Evolutionary conservation across 192 early-diverging fungal species (phyloP), one percentile per base, ranked within the genome.

Genomic region (Kickxella alabastrina): DNA sequence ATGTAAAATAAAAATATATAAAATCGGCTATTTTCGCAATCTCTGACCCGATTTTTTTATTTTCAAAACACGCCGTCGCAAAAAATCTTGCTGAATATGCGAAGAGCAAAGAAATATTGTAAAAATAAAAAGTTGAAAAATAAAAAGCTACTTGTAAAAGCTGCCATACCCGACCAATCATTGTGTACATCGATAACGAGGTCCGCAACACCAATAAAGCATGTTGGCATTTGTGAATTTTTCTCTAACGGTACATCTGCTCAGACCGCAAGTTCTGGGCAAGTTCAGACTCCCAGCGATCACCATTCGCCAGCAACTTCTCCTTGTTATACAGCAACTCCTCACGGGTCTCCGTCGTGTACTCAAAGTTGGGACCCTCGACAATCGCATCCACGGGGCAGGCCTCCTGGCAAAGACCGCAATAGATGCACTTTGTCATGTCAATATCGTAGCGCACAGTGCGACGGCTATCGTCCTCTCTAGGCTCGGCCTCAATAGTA

Each of bases 401-500:
- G 0, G 92, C 92, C 60, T 94, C 92, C 75, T 95, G 93, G 76
- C 95, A 98, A 75, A 98, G 85, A 45, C 95, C 95, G 72, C 95
- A 98, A 82, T 93, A 95, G 64, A 88, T 88, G 75, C 91, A 92
- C 81, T 97, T 97, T 51, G 95, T 95, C 95, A 95, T 95, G 67
- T 98, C 95, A 61, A 98, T 98, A 78, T 98, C 95, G 66, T 98
- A 98, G 43, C 95, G 84, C 21, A 93, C 95, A 18, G 95, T 98
- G 41, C 93, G 85, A 62, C 95, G 83, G 23, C 84, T 84, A 31
- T 90, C 95, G 67, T 98, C 95, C 54, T 93, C 89, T 63, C 95
- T 87, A 23, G 89, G 88, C 75, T 98, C 93, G 21, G 91, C 89
- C 76, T 98, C 95, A 46, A 98, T 98, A 2, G 95, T 98, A 60